phyloP scores from a whole-genome alignment of 805 yeast genomes.

The Candida ascalaphidarum region DNA sequence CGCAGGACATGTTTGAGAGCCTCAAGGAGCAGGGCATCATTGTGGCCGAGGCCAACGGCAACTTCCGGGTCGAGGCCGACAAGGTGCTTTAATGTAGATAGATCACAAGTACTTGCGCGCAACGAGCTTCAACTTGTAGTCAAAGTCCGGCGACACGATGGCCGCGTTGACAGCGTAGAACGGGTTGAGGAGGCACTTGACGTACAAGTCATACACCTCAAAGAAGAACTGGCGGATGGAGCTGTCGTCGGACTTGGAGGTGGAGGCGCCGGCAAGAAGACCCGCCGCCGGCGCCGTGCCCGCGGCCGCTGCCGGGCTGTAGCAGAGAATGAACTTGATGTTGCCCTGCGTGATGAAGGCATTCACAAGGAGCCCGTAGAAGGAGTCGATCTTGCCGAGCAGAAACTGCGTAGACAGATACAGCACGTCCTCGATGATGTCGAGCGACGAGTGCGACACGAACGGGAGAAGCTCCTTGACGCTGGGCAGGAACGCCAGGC shows the following conservation, averaged over 20 bases:
- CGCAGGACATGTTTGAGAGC: constrained; percentile 82
- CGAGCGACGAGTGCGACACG: constrained; percentile 80
- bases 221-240: constrained; percentile 73
- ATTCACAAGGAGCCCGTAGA: constrained; percentile 74
- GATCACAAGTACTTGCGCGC: constrained; percentile 67
- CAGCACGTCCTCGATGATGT: constrained; percentile 84
- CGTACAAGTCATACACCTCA: constrained; percentile 82
- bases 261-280: constrained; percentile 1
- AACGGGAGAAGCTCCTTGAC: constrained; percentile 80
- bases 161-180: constrained; percentile 74
- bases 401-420: constrained; percentile 64
- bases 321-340: constrained; percentile 61
- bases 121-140: constrained; percentile 56
- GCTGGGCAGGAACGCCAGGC: constrained; percentile 54
- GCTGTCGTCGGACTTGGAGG: constrained; percentile 44
- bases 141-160: constrained; percentile 67
- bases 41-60: constrained; percentile 43
- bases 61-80: constrained; percentile 23
- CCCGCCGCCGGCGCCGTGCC: constrained; percentile 3
- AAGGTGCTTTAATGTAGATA: constrained; percentile 5
- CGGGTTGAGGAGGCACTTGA: constrained; percentile 78
- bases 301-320: constrained; percentile 25
- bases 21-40: constrained; percentile 62
- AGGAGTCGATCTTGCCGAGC: constrained; percentile 74
- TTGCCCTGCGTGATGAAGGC: constrained; percentile 87